Conservation (phyloP, 192 early-diverging fungal species). For the Chytriomyces hyalinus region DNA sequence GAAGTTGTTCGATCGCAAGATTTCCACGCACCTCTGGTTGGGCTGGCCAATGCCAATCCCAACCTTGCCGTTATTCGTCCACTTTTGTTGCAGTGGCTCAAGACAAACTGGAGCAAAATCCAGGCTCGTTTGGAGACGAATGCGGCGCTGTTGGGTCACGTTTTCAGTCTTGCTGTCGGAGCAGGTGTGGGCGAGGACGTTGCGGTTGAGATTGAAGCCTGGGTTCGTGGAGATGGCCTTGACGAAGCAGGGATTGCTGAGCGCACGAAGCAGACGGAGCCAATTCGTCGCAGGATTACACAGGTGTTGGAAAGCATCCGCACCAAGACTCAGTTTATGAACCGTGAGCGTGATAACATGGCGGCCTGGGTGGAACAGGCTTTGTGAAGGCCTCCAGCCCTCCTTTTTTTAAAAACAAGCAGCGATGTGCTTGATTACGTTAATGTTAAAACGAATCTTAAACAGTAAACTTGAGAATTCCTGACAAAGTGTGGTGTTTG, state of each 20-base stretch:
- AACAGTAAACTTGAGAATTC: background rate
- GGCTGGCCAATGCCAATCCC: background rate
- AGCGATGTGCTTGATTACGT: too few relatives aligned
- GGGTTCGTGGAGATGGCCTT: conserved; percentile 34
- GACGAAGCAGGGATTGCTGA: conserved; percentile 21
- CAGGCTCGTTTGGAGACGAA: background rate
- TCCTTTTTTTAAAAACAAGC: too few relatives aligned
- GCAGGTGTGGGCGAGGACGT: conserved; percentile 26
- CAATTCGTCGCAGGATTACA: conserved; percentile 12
- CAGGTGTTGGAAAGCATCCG: conserved; percentile 30
- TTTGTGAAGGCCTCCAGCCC: background rate
- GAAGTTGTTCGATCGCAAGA: conserved; percentile 62
- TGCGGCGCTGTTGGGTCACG: background rate
- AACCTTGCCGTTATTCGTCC: background rate
- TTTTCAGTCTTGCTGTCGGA: conserved; percentile 22
- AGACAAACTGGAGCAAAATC: conserved; percentile 18
- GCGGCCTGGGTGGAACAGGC: conserved; percentile 8
- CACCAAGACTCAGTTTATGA: conserved; percentile 13
- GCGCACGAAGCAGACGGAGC: conserved; percentile 9
- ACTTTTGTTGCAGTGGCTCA: conserved; percentile 5
- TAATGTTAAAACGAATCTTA: background rate
- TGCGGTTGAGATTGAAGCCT: conserved; percentile 30
- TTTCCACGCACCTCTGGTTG: conserved; percentile 6
- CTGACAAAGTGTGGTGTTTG: too few relatives aligned
- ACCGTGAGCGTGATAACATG: conserved; percentile 20